phyloP scores from a whole-genome alignment of 345 rosid species.

The Dipteronia sinensis region DNA sequence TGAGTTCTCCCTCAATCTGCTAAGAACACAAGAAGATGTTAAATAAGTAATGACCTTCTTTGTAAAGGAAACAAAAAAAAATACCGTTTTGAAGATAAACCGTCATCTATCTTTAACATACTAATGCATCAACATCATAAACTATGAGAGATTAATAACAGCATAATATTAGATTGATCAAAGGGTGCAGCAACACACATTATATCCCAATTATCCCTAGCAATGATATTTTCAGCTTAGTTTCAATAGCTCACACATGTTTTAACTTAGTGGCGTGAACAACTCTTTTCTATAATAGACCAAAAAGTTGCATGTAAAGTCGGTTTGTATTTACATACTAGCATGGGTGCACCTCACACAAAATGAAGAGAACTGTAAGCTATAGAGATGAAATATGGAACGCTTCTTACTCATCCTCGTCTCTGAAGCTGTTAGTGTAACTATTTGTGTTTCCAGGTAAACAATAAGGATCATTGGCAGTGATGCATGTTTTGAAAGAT shows the following conservation, averaged over 20 bases:
- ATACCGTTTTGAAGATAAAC: neutral
- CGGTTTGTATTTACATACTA: neutral
- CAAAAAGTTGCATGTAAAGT: neutral
- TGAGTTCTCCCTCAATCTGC: constrained; percentile 55
- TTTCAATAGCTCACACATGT: neutral
- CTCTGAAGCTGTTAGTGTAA: constrained; percentile 19
- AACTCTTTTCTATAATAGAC: neutral
- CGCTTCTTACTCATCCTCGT: constrained; percentile 40
- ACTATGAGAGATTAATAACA: neutral
- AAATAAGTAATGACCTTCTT: neutral
- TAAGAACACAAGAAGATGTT: constrained; percentile 7
- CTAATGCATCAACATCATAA: neutral
- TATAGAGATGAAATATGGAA: neutral
- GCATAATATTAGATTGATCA: neutral
- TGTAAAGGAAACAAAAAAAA: neutral
- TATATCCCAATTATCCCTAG: neutral
- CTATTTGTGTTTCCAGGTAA: constrained; percentile 25
- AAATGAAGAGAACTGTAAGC: neutral
- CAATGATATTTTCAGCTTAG: neutral
- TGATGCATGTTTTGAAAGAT: constrained; percentile 27
- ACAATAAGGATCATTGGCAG: constrained; percentile 25
- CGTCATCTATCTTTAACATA: neutral
- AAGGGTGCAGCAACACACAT: neutral
- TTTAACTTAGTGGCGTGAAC: neutral
- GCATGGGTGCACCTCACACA: neutral